phyloP scores from a whole-genome alignment of 345 rosid species.

The Murraya paniculata region DNA sequence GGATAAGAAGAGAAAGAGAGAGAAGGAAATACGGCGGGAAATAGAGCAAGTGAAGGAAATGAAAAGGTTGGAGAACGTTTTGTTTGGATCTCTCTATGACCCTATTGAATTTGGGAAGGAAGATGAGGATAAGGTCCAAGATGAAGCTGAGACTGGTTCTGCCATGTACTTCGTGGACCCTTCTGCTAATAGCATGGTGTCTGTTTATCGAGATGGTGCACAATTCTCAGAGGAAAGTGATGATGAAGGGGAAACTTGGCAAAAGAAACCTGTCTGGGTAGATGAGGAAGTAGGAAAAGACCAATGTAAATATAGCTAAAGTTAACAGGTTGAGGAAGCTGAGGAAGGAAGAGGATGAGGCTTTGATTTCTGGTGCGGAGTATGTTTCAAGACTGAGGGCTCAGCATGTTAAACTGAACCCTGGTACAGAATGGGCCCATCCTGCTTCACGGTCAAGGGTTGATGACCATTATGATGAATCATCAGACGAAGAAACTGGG shows the following conservation, averaged over 20 bases:
- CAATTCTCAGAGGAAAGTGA: conserved; percentile 30
- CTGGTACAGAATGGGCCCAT: conserved; percentile 89
- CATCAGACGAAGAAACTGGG: conserved; percentile 52
- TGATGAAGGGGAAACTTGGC: conserved; percentile 35
- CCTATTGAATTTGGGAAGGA: conserved; percentile 71
- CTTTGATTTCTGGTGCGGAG: conserved; percentile 60
- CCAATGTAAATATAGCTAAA: conserved; percentile 48
- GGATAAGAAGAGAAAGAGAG: conserved; percentile 63
- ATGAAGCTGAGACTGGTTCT: conserved; percentile 30
- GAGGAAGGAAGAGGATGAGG: conserved; percentile 76
- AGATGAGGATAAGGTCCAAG: conserved; percentile 25
- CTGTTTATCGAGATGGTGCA: conserved; percentile 37
- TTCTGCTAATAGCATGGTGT: conserved; percentile 29
- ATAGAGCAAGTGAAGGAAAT: conserved; percentile 54
- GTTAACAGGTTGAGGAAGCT: conserved; percentile 85
- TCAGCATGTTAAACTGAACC: conserved; percentile 81
- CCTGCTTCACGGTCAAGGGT: conserved; percentile 30
- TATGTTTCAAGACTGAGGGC: conserved; percentile 79
- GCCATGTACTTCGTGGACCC: conserved; percentile 61
- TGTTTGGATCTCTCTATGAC: conserved; percentile 78
- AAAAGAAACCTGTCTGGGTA: conserved; percentile 72
- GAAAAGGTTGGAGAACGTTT: conserved; percentile 62
- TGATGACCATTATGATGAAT: conserved; percentile 28
- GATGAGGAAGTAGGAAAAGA: conserved; percentile 83
- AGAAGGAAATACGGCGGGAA: conserved; percentile 39